phyloP scores from a whole-genome alignment of 2,329 filamentous ascomycete species.

The Cordyceps tenuipes region DNA sequence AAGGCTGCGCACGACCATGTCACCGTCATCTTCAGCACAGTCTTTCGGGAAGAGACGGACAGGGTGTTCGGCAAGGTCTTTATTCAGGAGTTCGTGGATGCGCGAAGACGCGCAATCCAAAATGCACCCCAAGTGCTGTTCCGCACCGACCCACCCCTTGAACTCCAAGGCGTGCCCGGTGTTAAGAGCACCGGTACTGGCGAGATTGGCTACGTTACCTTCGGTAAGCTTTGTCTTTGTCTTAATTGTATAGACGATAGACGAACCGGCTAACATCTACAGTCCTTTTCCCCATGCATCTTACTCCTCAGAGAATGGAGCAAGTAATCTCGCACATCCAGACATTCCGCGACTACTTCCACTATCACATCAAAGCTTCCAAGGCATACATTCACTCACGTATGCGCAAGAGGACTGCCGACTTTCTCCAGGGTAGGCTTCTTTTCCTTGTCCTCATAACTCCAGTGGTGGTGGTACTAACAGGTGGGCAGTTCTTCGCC shows the following conservation, averaged over 20 bases:
- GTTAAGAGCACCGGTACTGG: slow-evolving; percentile 66
- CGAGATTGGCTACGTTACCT: slow-evolving; percentile 95
- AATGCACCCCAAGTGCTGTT: slow-evolving; percentile 98
- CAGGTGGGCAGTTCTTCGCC: slow-evolving; percentile 65
- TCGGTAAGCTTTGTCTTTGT: slow-evolving; percentile 52
- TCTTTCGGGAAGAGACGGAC: slow-evolving; percentile 97
- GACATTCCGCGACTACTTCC: slow-evolving; percentile 99
- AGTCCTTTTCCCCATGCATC: slow-evolving; percentile 94
- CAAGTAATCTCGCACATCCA: slow-evolving; percentile 99
- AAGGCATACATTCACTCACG: slow-evolving; percentile 98
- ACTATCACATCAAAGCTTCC: slow-evolving; percentile 99
- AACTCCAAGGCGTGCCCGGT: slow-evolving; percentile 81
- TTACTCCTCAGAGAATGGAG: slow-evolving; percentile 80
- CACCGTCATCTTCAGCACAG: slow-evolving; percentile 96
- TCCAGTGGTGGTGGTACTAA: not conserved
- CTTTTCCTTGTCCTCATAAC: not conserved
- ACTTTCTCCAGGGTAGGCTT: slow-evolving; percentile 84
- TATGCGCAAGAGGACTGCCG: slow-evolving; percentile 94
- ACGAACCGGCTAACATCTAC: slow-evolving; percentile 15
- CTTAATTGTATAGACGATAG: not conserved
- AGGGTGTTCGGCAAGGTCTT: slow-evolving; percentile 97
- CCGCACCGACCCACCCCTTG: slow-evolving; percentile 86
- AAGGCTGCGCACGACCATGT: slow-evolving; percentile 96
- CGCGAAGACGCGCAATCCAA: slow-evolving; percentile 86
- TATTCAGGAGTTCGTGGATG: slow-evolving; percentile 97